Evolutionary conservation across 2,329 filamentous ascomycete species (phyloP).

Genomic region (Diplodia sapinea): DNA sequence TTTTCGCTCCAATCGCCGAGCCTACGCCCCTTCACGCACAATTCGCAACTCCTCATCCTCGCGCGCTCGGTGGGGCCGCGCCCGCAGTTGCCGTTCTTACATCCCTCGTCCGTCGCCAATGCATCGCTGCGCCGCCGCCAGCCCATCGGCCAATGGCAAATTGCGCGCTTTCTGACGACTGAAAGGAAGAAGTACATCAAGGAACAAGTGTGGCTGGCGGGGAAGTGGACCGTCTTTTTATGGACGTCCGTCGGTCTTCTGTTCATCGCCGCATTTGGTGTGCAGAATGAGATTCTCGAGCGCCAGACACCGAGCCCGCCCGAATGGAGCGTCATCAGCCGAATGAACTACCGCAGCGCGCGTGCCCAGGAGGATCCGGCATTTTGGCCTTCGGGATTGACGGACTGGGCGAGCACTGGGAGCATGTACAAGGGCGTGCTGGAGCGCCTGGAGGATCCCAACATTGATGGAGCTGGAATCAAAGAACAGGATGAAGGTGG

Average conservation of each 20-base stretch:
- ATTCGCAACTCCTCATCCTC: slow-evolving; percentile 60
- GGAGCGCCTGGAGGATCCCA: slow-evolving; percentile 70
- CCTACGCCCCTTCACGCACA: slow-evolving; percentile 65
- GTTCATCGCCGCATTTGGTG: slow-evolving; percentile 66
- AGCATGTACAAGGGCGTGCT: slow-evolving; percentile 66
- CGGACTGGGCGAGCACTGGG: slow-evolving; percentile 74
- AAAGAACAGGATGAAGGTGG: slow-evolving; percentile 62
- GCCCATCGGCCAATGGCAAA: slow-evolving; percentile 52
- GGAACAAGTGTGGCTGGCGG: slow-evolving; percentile 71
- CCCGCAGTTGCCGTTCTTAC: slow-evolving; percentile 70
- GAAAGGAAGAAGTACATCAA: slow-evolving; percentile 73
- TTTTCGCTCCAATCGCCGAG: slow-evolving; percentile 35
- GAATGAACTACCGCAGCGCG: slow-evolving; percentile 71
- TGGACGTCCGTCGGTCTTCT: slow-evolving; percentile 68
- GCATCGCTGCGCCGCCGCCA: neutral
- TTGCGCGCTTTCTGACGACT: slow-evolving; percentile 78
- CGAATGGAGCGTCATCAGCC: slow-evolving; percentile 77
- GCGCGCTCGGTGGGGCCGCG: slow-evolving; percentile 55
- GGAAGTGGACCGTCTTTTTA: slow-evolving; percentile 70
- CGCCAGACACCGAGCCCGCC: slow-evolving; percentile 77
- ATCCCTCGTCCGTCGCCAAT: slow-evolving; percentile 55
- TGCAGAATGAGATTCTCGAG: slow-evolving; percentile 78
- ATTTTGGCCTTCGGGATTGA: slow-evolving; percentile 57
- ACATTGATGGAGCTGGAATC: slow-evolving; percentile 71
- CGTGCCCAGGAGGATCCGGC: slow-evolving; percentile 64